phyloP scores from a whole-genome alignment of 1,284 basidiomycete genomes.

The Cryptococcus amylolentus region DNA sequence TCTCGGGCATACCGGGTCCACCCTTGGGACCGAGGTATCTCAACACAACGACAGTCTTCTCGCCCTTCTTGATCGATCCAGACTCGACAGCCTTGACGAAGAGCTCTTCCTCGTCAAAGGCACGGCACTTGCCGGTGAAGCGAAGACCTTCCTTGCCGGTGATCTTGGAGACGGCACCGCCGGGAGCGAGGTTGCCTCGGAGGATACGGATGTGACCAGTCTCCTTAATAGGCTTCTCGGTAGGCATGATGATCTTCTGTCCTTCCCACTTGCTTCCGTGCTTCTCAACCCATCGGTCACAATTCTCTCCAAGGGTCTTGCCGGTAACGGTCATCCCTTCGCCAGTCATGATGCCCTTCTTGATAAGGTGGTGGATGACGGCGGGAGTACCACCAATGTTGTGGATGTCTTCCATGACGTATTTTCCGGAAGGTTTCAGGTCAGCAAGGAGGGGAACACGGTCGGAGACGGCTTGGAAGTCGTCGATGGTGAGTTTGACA shows the following conservation, averaged over 20 bases:
- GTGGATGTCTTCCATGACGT: slow-evolving; percentile 96
- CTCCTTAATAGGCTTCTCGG: slow-evolving; percentile 82
- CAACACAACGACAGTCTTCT: slow-evolving; percentile 76
- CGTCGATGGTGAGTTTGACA: slow-evolving; percentile 82
- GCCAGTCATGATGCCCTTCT: slow-evolving; percentile 83
- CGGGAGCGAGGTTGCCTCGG: slow-evolving; percentile 84
- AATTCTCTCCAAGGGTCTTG: slow-evolving; percentile 87
- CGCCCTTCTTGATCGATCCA: slow-evolving; percentile 77
- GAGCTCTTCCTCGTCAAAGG: slow-evolving; percentile 64
- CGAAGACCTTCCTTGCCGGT: slow-evolving; percentile 90
- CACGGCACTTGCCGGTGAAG: slow-evolving; percentile 59
- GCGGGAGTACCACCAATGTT: slow-evolving; percentile 80
- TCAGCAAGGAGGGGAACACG: slow-evolving; percentile 91
- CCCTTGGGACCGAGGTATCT: slow-evolving; percentile 95
- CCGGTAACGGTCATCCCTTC: slow-evolving; percentile 89
- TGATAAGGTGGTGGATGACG: slow-evolving; percentile 71
- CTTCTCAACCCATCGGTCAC: slow-evolving; percentile 66
- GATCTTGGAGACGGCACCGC: slow-evolving; percentile 88
- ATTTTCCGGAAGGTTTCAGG: slow-evolving; percentile 90
- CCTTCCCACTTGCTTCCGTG: slow-evolving; percentile 66
- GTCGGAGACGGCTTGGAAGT: slow-evolving; percentile 85
- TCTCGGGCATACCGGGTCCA: slow-evolving; percentile 92
- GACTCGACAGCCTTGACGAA: slow-evolving; percentile 80
- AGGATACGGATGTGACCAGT: slow-evolving; percentile 87
- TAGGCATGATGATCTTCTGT: slow-evolving; percentile 76